These are phyloP conservation scores for Rosa lucieae DNA, from an alignment of 306 rosid species.

Conservation along the genomic window DNA sequence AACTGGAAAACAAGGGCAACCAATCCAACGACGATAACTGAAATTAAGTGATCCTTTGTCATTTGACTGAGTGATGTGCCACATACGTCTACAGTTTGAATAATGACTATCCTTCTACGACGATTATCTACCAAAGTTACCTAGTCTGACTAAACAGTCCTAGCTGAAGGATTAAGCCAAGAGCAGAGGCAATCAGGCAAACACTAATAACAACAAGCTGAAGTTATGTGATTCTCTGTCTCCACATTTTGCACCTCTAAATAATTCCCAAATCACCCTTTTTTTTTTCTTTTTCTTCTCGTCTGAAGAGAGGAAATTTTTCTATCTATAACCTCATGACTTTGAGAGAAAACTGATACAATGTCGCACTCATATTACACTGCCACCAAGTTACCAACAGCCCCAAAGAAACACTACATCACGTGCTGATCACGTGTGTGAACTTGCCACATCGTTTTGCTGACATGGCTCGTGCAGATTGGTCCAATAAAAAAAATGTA, in stretches of 20 bases:
- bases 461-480: background rate
- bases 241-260: background rate
- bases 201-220: background rate
- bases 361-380: too few species aligned
- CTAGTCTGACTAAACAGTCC: background rate
- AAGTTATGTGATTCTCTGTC: background rate
- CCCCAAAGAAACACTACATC: too few species aligned
- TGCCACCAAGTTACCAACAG: too few species aligned
- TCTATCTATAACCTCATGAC: too few species aligned
- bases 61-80: background rate
- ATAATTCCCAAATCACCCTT: background rate
- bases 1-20: background rate
- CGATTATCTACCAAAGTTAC: background rate
- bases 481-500: background rate
- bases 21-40: background rate
- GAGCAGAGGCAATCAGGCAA: background rate
- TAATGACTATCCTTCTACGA: background rate
- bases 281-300: too few species aligned
- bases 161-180: constrained; percentile 1
- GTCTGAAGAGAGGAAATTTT: too few species aligned
- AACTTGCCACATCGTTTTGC: constrained; percentile 2
- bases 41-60: background rate
- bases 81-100: background rate
- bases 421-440: too few species aligned
- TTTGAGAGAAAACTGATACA: too few species aligned